Evolutionary conservation across 192 early-diverging fungal genomes (phyloP).

Genomic region (Rhizoclosmatium sp.): DNA sequence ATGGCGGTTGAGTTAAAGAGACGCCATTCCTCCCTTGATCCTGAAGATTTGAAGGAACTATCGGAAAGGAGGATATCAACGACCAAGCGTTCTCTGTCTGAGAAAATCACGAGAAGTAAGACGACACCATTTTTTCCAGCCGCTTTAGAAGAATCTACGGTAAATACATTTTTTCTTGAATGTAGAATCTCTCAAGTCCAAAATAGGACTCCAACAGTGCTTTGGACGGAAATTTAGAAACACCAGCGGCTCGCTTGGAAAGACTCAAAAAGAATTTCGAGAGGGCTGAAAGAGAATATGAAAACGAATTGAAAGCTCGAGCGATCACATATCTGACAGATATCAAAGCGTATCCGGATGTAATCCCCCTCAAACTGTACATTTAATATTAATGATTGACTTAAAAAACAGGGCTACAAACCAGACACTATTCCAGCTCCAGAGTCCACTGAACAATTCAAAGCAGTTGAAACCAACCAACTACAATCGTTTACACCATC

Average conservation of each 20-base stretch:
- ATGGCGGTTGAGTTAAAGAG: neutral
- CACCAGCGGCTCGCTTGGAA: neutral
- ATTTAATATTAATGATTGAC: neutral
- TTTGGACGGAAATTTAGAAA: neutral
- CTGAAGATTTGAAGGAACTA: neutral
- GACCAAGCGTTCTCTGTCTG: neutral
- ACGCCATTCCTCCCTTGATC: no score
- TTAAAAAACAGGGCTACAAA: neutral
- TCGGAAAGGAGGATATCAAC: neutral
- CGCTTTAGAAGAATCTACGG: neutral
- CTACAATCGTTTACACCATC: neutral
- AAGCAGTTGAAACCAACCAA: no score
- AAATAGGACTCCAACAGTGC: neutral
- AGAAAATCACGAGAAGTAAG: neutral
- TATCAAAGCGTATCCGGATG: neutral
- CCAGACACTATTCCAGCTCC: neutral
- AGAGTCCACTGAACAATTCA: no score
- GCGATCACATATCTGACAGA: neutral
- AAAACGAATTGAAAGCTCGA: neutral
- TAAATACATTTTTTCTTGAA: neutral
- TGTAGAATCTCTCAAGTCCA: neutral
- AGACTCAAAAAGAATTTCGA: constrained; percentile 2
- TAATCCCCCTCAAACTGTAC: neutral
- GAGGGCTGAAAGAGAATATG: neutral
- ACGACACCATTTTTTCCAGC: constrained; percentile 5